Evolutionary conservation across 768 basidiomycete genomes (phyloP), one percentile per base, ranked within the genome.

Genomic region (Daedaleopsis nitida): DNA sequence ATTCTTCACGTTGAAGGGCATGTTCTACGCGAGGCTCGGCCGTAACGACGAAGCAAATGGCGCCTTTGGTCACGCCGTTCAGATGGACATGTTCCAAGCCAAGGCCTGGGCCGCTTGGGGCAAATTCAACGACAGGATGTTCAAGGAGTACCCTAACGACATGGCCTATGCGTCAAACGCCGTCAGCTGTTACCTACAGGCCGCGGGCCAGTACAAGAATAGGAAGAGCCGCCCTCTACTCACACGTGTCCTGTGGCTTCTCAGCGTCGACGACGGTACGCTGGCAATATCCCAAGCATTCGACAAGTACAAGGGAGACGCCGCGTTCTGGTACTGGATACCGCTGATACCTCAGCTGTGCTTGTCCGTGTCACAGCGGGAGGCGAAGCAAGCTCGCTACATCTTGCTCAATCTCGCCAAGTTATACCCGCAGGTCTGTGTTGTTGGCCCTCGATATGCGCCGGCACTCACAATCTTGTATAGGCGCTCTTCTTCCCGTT

Each of bases 91-190:
- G 85, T 81, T 80, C 51, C 89, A 98, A 73, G 88, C 96, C 0
- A 98, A 98, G 74, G 94, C 94, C 5, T 99, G 97, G 97, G 94
- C 94, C 1, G 95, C 98, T 71, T 99, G 96, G 96, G 97, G 96
- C 49, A 85, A 88, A 65, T 98, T 84, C 73, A 96, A 91, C 65
- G 97, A 99, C 73, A 85, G 86, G 43, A 85, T 95, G 80, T 98
- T 96, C 83, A 92, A 94, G 68, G 94, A 96, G 50, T 78, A 83
- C 38, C 89, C 92, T 2, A 79, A 66, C 51, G 91, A 94, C 44
- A 80, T 91, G 73, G 75, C 81, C 5, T 81, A 88, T 65, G 97
- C 94, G 2, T 91, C 89, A 2, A 91, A 89, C 71, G 97, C 97
- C 5, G 96, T 98, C 58, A 94, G 92, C 72, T 98, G 96, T 74